Base-by-base conservation (phyloP, 495 filamentous ascomycete genomes). In the Neurospora sp. region DNA sequence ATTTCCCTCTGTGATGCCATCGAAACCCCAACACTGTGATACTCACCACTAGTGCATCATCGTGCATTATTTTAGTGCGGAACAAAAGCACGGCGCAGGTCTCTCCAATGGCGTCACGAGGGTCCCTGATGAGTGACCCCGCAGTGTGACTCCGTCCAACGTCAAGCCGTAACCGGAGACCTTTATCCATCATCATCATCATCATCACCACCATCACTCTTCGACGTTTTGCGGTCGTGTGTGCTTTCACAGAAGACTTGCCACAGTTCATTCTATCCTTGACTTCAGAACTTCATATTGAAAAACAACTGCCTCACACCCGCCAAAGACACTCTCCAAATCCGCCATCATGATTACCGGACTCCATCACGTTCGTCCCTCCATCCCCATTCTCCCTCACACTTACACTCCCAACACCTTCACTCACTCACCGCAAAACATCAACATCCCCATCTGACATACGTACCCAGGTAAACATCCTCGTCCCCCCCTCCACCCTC, bases 401-500 rank as follows among this genome's bases (percentile, higher is more conserved):
- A 72, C 73, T 90, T 69, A 90, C 90, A 78, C 5, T 85, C 90
- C 34, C 87, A 88, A 40, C 13, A 28, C 36, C 37, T 9, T 10
- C 8, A 8, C 17, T 2, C 8, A 75, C 84, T 8, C 81, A 83
- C 0, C 0, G 78, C 85, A 24, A 13, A 24, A 59, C 21, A n/a
- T 3, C 71, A 37, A 11, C 11, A 73, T 36, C 39, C 34, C 15
- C 48, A 24, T 9, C 62, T 70, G 0, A 48, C 24, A 34, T 28
- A 28, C 24, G 24, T 28, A 28, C 24, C 17, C 36, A 77, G 77
- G 77, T 90, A 70, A 91, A 91, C 78, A 82, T 91, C 73, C 82
- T 86, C 4, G 86, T 90, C 28, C 87, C 88, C 0, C 77, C 77
- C 0, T 87, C 83, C 48, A 88, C 88, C 2, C 82, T 90, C 37